Percentiles rank a stretch among this genome's conserved stretches.
Conservation (phyloP, 169 alveolate species). For the Theileria sp. region DNA sequence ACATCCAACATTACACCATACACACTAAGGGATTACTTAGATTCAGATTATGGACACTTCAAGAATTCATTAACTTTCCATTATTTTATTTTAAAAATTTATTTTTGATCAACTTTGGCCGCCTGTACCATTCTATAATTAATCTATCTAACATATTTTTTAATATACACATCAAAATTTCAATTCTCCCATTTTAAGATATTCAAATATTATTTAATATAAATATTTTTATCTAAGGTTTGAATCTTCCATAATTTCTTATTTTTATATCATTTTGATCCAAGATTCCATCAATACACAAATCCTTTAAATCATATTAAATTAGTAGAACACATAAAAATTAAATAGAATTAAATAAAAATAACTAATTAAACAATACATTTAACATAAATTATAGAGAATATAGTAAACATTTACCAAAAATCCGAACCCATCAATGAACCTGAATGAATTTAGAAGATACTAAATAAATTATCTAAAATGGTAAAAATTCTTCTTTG, state of each 20-base stretch:
- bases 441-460: neutral
- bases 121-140: neutral
- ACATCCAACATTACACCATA: constrained; percentile 16
- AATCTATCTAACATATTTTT: neutral
- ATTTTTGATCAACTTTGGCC: neutral
- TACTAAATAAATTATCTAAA: too few species aligned
- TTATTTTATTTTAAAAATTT: neutral
- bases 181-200: neutral
- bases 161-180: neutral
- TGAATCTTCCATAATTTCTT: neutral
- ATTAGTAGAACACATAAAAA: neutral
- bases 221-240: neutral
- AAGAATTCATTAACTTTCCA: neutral
- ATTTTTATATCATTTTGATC: neutral
- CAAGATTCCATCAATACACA: neutral
- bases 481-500: too few species aligned
- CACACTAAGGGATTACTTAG: neutral
- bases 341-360: neutral
- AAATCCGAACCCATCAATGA: neutral
- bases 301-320: neutral
- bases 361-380: too few species aligned
- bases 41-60: neutral
- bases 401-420: neutral
- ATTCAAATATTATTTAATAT: neutral
- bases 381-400: neutral